A percentile compares a stretch with the other conserved stretches of the same genome.
These are phyloP conservation scores for Allium sativum DNA, from an alignment of 106 monocot species.

Conservation along the genomic window DNA sequence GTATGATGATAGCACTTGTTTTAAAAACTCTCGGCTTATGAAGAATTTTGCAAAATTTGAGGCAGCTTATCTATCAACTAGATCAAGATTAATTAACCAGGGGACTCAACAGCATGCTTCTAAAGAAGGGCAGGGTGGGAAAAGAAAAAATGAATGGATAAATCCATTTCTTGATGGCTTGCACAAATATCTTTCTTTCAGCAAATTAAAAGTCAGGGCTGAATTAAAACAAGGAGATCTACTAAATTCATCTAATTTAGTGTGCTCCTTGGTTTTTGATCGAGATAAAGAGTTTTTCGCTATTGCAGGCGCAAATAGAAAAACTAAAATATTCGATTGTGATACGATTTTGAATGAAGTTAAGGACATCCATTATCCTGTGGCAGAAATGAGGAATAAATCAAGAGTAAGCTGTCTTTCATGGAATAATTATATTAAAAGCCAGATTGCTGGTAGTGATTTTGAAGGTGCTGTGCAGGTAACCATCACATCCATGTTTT, in stretches of 20 bases:
- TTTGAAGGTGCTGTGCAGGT: slow-evolving; percentile 95
- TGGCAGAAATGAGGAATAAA: slow-evolving; percentile 63
- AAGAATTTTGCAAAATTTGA: slow-evolving; percentile 78
- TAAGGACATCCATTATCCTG: slow-evolving; percentile 75
- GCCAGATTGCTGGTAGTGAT: slow-evolving; percentile 81
- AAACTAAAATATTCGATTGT: slow-evolving; percentile 80
- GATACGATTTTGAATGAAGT: slow-evolving; percentile 63
- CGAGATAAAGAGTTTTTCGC: slow-evolving; percentile 75
- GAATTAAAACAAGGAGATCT: slow-evolving; percentile 71
- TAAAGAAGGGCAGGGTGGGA: slow-evolving; percentile 15
- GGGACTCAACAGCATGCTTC: slow-evolving; percentile 32
- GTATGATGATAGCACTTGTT: slow-evolving; percentile 25
- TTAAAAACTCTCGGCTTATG: slow-evolving; percentile 64
- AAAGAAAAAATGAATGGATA: slow-evolving; percentile 44
- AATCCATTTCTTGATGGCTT: slow-evolving; percentile 69
- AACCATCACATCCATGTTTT: neutral
- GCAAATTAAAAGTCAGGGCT: slow-evolving; percentile 54
- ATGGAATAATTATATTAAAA: slow-evolving; percentile 87
- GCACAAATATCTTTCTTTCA: slow-evolving; percentile 62
- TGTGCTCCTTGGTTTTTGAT: slow-evolving; percentile 75
- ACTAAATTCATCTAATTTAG: slow-evolving; percentile 56
- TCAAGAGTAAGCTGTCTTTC: slow-evolving; percentile 68
- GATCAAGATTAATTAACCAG: slow-evolving; percentile 33
- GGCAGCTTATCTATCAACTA: slow-evolving; percentile 51
- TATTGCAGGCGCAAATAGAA: slow-evolving; percentile 74